These are phyloP conservation scores for Stygiomarasmius scandens DNA, from an alignment of 1,284 basidiomycete species.

Conservation along the genomic window DNA sequence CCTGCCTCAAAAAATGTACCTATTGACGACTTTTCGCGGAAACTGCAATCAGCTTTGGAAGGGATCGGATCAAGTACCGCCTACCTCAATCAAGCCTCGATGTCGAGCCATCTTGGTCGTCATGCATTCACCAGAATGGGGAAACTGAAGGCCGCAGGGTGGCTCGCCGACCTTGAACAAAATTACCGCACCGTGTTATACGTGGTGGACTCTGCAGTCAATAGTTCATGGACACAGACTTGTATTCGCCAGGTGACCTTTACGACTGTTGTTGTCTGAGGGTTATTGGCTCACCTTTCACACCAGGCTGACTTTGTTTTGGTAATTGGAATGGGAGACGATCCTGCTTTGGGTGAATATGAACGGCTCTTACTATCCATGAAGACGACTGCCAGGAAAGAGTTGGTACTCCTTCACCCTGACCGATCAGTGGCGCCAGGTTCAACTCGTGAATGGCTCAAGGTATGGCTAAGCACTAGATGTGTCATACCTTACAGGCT, in stretches of 20 bases:
- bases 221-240: slow-evolving; percentile 95
- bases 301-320: slow-evolving; percentile 91
- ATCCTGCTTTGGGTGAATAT: slow-evolving; percentile 88
- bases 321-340: slow-evolving; percentile 94
- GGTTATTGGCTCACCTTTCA: neutral
- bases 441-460: slow-evolving; percentile 95
- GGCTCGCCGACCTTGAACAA: slow-evolving; percentile 95
- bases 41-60: slow-evolving; percentile 86
- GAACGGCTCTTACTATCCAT: slow-evolving; percentile 90
- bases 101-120: slow-evolving; percentile 86
- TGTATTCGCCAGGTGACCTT: slow-evolving; percentile 84
- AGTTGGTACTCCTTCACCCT: slow-evolving; percentile 92
- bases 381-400: slow-evolving; percentile 98
- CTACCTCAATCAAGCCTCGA: slow-evolving; percentile 89
- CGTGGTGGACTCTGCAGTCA: slow-evolving; percentile 91
- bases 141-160: slow-evolving; percentile 90
- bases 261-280: neutral
- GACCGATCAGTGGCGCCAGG: slow-evolving; percentile 90
- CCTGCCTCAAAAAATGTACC: slow-evolving; percentile 84
- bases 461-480: slow-evolving; percentile 57
- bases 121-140: slow-evolving; percentile 95
- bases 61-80: slow-evolving; percentile 87
- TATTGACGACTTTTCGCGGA: slow-evolving; percentile 84
- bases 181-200: slow-evolving; percentile 90
- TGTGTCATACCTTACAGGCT: neutral